phyloP scores from a whole-genome alignment of 352 stramenopile genomes.

The Pythium brassicae region DNA sequence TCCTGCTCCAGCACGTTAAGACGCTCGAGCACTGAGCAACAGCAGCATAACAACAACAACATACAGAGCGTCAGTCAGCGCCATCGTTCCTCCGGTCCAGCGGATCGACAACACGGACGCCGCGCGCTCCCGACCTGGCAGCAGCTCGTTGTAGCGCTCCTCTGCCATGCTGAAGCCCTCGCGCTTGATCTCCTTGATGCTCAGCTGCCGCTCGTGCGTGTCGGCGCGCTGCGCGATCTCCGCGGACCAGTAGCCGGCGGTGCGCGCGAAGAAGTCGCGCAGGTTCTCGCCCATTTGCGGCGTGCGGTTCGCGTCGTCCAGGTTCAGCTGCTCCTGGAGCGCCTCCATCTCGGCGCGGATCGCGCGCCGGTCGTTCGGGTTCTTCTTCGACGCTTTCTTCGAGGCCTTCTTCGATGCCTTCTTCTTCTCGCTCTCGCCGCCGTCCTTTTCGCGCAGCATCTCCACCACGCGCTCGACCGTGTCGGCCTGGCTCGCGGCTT shows the following conservation, averaged over 20 bases:
- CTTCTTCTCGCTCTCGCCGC: constrained; percentile 18
- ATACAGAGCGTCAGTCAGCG: constrained; percentile 13
- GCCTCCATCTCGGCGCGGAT: constrained; percentile 83
- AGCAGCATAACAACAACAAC: neutral
- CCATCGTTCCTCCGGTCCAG: neutral
- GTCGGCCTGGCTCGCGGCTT: constrained; percentile 24
- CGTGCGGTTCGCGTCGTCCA: constrained; percentile 66
- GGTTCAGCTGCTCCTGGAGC: constrained; percentile 69
- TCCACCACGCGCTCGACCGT: constrained; percentile 53
- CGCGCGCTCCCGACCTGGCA: constrained; percentile 42
- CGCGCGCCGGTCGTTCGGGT: constrained; percentile 54
- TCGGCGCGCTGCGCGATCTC: constrained; percentile 56
- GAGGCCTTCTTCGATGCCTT: constrained; percentile 37
- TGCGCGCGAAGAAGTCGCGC: constrained; percentile 86
- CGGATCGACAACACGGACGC: neutral
- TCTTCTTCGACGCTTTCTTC: constrained; percentile 59
- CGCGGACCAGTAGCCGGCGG: constrained; percentile 58
- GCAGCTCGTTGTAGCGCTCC: constrained; percentile 73
- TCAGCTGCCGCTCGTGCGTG: constrained; percentile 66
- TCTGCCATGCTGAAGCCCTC: constrained; percentile 75
- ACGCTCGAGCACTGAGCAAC: constrained; percentile 73
- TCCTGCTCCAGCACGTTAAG: constrained; percentile 77
- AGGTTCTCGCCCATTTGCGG: constrained; percentile 82
- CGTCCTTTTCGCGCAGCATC: constrained; percentile 53
- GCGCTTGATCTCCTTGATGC: constrained; percentile 85